Evolutionary conservation across 345 rosid genomes (phyloP), one percentile per base, ranked within the genome.

Genomic region (Syzygium grande): DNA sequence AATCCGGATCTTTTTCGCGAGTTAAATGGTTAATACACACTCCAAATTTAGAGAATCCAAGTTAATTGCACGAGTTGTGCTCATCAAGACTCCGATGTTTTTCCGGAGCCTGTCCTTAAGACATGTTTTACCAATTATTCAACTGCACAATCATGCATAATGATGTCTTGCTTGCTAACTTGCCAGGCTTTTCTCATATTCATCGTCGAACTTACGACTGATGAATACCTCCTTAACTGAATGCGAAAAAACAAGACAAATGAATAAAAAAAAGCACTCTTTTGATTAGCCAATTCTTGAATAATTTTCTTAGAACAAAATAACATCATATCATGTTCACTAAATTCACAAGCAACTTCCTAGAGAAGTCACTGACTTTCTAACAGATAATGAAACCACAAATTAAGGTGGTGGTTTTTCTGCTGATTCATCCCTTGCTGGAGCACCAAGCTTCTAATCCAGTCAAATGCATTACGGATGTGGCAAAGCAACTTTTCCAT

Each of bases 91-190:
- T 68, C 25, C 1, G 1, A 17, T 68, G 46, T 34, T n/a, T 61
- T 61, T 61, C 2, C 0, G 0, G 16, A 61, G 73, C 73, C 0
- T 2, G 38, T 61, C 38, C 38, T n/a, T 27, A 15, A 16, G 38
- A n/a, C 73, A 0, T 0, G 9, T n/a, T 61, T 61, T 61, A n/a
- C 73, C 19, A n/a, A 5, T 61, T 61, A 1, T n/a, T 61, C 73
- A 6, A 61, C 38, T n/a, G 73, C 38, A 61, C 0, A 61, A 0
- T 61, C 2, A 61, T 34, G 38, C 21, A 6, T 14, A 61, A 0
- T n/a, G 73, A 61, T 61, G 73, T 61, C 38, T n/a, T 3, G 73
- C 23, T 68, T 68, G 2, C 43, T 68, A 30, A 68, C 25, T 30
- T 34, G 6, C 2, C 2, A 0, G 3, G 38, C 19, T 68, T 9